These are phyloP conservation scores for Saccharum spontaneum DNA, from an alignment of 176 grass and related monocot genomes.

Conservation along the genomic window DNA sequence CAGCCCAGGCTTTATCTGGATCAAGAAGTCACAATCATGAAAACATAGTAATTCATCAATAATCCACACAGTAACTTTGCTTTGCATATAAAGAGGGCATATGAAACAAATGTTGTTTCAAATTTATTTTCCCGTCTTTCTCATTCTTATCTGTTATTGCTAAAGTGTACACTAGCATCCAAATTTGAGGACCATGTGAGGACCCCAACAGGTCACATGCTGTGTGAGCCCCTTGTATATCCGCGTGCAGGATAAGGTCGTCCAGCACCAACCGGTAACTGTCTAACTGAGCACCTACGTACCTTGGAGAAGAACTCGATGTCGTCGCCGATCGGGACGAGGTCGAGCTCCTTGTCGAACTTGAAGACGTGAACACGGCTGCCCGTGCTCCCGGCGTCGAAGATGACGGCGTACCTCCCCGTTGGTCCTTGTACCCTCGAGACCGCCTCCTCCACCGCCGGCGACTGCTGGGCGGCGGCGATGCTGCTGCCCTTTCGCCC, in stretches of 20 bases:
- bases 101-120: background rate
- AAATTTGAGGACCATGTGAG: background rate
- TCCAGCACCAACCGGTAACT: too few species aligned
- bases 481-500: background rate
- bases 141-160: background rate
- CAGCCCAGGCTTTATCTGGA: background rate
- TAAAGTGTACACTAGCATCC: background rate
- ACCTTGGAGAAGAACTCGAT: slow-evolving; percentile 7
- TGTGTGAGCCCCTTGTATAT: too few species aligned
- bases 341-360: slow-evolving; percentile 16
- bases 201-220: background rate
- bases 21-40: background rate
- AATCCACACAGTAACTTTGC: background rate
- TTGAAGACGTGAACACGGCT: slow-evolving; percentile 26
- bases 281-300: too few species aligned
- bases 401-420: slow-evolving; percentile 16
- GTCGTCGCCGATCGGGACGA: background rate
- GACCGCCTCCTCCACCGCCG: background rate
- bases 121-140: background rate
- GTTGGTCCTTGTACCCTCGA: too few species aligned
- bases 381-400: slow-evolving; percentile 11
- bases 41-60: background rate
- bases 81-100: background rate
- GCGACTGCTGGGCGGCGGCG: background rate
- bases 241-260: too few species aligned